These are phyloP conservation scores for Petunia axillaris DNA, from an alignment of 257 asterid genomes.

Conservation along the genomic window DNA sequence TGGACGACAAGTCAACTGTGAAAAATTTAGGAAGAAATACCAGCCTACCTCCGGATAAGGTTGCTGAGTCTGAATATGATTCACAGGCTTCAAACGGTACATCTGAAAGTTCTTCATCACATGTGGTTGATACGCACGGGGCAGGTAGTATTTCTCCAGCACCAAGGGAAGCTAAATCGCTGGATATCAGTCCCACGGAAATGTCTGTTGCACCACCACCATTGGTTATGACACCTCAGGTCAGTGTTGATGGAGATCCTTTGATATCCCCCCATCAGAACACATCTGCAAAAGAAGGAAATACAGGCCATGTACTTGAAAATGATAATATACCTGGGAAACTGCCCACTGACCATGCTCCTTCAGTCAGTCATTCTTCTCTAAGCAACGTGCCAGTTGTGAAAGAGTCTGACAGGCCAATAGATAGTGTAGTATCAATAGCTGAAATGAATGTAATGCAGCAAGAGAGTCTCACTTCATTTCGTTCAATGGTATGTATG, in stretches of 20 bases:
- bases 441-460: constrained; percentile 70
- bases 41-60: constrained; percentile 36
- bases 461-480: constrained; percentile 47
- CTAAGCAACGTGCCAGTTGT: constrained; percentile 21
- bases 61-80: constrained; percentile 28
- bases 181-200: constrained; percentile 9
- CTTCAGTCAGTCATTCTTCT: constrained; percentile 33
- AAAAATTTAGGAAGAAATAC: constrained; percentile 34
- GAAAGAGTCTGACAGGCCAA: constrained; percentile 31
- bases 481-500: constrained; percentile 56
- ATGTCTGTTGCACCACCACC: constrained; percentile 36
- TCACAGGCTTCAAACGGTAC: constrained; percentile 33
- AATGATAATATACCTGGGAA: constrained; percentile 28
- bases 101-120: constrained; percentile 30
- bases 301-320: constrained; percentile 31
- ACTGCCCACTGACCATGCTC: constrained; percentile 27
- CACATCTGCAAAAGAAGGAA: constrained; percentile 29
- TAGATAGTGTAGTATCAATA: constrained; percentile 49
- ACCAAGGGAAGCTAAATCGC: constrained; percentile 24
- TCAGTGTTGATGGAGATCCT: constrained; percentile 29
- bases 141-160: constrained; percentile 32
- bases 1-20: constrained; percentile 35
- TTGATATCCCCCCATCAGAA: constrained; percentile 28
- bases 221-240: constrained; percentile 25
- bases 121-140: constrained; percentile 21